Base-by-base conservation (phyloP, 129 eudicot species). In the Pseudognaphalium luteoalbum region DNA sequence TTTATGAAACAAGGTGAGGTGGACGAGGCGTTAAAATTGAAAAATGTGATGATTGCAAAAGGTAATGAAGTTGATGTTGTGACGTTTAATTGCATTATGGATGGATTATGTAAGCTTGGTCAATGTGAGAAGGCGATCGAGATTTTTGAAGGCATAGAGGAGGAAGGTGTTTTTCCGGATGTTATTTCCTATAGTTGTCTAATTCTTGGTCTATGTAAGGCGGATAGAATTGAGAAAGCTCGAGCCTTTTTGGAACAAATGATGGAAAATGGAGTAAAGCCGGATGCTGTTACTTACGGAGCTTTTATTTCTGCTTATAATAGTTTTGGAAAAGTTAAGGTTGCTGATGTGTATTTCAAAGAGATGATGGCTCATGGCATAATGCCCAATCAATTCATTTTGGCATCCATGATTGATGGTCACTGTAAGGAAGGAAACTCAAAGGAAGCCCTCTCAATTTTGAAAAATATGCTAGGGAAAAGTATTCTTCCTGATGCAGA, bases 401-500 rank as follows among this genome's bases (percentile, higher is more conserved):
- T 61, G 17, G 35, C 66, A 25, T 61, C 32, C n/a, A 25, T 61
- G 66, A 21, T 61, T 21, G 66, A 61, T 9, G 35, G 66, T 61
- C 66, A 61, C 2, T 25, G 15, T 10, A 11, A 8, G 35, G 32
- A 61, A 61, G 66, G 66, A 8, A 21, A 61, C 66, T 25, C 66
- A 70, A 25, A 37, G 37, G 81, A 74, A 61, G 78, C 83, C 11
- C 2, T 69, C 32, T 54, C 58, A 29, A 64, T 41, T 61, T 74
- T 83, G 58, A 74, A 41, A 20, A 74, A 72, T 34, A 74, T 79
- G 67, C 17, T 83, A 57, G 83, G 75, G 17, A 72, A 70, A 63
- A 34, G 70, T 37, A 32, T 70, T 7, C 64, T 83, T 54, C 83
- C 86, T 0, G 83, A 83, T 62, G 68, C 57, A 52, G 81, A 74